Percentiles rank a stretch among this genome's conserved stretches.
Conservation (phyloP, 2,329 filamentous ascomycete species). For the Daldinia sp. region DNA sequence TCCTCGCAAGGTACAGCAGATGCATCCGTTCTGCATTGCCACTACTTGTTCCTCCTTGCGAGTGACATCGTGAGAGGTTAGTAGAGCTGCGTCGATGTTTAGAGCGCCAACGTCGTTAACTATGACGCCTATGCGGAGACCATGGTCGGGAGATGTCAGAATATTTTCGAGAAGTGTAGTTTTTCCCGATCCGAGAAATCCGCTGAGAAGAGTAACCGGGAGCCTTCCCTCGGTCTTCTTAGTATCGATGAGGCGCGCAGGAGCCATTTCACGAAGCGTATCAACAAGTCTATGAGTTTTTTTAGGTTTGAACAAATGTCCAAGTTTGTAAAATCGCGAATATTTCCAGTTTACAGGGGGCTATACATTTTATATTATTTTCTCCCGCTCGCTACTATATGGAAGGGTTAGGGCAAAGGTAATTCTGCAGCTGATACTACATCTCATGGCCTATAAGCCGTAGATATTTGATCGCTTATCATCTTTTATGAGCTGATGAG, state of each 20-base stretch:
- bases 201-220: conserved; percentile 71
- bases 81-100: conserved; percentile 74
- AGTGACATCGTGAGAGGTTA: conserved; percentile 68
- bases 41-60: conserved; percentile 72
- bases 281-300: neutral
- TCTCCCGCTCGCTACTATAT: neutral
- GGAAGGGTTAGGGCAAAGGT: neutral
- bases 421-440: neutral
- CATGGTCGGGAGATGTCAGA: conserved; percentile 72
- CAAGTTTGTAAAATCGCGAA: neutral
- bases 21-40: conserved; percentile 78
- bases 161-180: conserved; percentile 78
- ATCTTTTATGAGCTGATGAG: neutral
- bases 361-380: neutral
- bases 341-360: neutral
- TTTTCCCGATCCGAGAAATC: conserved; percentile 75
- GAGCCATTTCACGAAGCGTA: conserved; percentile 20
- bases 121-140: conserved; percentile 76
- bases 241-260: conserved; percentile 18
- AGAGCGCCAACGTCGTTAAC: conserved; percentile 78
- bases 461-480: neutral
- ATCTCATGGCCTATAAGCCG: neutral
- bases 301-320: neutral
- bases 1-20: conserved; percentile 80
- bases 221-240: conserved; percentile 51